These are phyloP conservation scores for Rosa chinensis DNA, from an alignment of 306 rosid species.

Conservation along the genomic window DNA sequence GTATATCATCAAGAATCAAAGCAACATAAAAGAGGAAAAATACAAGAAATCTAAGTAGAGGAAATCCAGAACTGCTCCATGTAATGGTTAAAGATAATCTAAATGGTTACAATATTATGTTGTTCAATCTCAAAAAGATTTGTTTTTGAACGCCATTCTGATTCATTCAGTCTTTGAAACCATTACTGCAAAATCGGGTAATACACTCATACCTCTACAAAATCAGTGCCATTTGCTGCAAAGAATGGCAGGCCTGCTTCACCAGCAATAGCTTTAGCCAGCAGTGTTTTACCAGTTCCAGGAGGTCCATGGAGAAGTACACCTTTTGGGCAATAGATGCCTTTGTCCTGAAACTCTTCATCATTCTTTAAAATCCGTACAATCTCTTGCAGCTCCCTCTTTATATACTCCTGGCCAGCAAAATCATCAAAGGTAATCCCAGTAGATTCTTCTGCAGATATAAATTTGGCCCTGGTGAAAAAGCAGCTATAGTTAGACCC, in stretches of 20 bases:
- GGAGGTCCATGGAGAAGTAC: constrained; percentile 99
- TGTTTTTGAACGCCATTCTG: not conserved
- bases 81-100: not conserved
- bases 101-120: not conserved
- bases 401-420: constrained; percentile 99
- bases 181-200: constrained; percentile 32
- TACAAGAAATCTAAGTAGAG: not conserved
- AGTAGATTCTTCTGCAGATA: constrained; percentile 97
- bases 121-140: not conserved
- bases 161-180: constrained; percentile 12
- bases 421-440: constrained; percentile 94
- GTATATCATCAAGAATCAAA: not conserved
- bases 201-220: constrained; percentile 72
- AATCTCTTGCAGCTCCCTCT: constrained; percentile 92
- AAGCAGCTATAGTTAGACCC: constrained; percentile 43
- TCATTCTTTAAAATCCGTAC: constrained; percentile 87
- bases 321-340: constrained; percentile 97
- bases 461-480: constrained; percentile 87
- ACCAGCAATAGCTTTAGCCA: constrained; percentile 98
- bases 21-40: not conserved
- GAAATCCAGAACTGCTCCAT: not conserved
- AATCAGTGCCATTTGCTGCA: constrained; percentile 97
- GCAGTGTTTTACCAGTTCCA: constrained; percentile 96
- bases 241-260: constrained; percentile 98
- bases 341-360: constrained; percentile 90